Conservation (phyloP, 2,329 filamentous ascomycete species). For the Arachnomyces sp. region DNA sequence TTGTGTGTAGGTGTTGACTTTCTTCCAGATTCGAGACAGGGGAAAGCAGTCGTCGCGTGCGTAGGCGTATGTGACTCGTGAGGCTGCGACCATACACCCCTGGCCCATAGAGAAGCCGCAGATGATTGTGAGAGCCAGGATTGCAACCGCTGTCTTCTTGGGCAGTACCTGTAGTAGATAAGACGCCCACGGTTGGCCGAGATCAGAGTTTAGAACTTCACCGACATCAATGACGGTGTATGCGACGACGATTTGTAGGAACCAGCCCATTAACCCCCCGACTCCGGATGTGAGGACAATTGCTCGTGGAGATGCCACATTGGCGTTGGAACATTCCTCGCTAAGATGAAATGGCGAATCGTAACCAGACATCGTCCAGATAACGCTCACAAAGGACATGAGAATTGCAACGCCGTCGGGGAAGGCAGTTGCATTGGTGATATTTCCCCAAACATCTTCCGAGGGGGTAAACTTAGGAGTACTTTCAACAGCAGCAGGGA, state of each 20-base stretch:
- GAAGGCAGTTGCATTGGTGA: conserved; percentile 59
- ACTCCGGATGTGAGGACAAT: conserved; percentile 61
- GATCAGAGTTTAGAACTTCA: conserved; percentile 49
- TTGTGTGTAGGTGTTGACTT: conserved; percentile 51
- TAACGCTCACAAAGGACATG: conserved; percentile 63
- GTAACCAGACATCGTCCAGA: conserved; percentile 62
- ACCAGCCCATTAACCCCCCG: conserved; percentile 62
- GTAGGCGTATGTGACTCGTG: conserved; percentile 63
- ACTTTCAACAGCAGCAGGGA: conserved; percentile 53
- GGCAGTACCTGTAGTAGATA: conserved; percentile 60
- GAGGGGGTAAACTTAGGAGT: conserved; percentile 51
- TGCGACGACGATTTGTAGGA: conserved; percentile 63
- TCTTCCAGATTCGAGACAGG: conserved; percentile 48
- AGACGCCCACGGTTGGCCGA: conserved; percentile 63
- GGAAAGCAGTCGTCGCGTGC: conserved; percentile 65
- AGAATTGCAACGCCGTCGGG: conserved; percentile 59
- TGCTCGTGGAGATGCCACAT: conserved; percentile 59
- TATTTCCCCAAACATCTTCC: conserved; percentile 55
- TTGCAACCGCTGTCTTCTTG: conserved; percentile 51
- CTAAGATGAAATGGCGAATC: conserved; percentile 64
- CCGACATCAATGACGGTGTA: conserved; percentile 61
- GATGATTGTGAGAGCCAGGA: conserved; percentile 58
- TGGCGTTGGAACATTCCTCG: conserved; percentile 67
- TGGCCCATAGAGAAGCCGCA: conserved; percentile 65
- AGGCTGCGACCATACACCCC: conserved; percentile 61